Percentiles rank a stretch among this genome's conserved stretches.
Evolutionary conservation across 768 basidiomycete species (phyloP).

Genomic region (Pleurotus platypus): DNA sequence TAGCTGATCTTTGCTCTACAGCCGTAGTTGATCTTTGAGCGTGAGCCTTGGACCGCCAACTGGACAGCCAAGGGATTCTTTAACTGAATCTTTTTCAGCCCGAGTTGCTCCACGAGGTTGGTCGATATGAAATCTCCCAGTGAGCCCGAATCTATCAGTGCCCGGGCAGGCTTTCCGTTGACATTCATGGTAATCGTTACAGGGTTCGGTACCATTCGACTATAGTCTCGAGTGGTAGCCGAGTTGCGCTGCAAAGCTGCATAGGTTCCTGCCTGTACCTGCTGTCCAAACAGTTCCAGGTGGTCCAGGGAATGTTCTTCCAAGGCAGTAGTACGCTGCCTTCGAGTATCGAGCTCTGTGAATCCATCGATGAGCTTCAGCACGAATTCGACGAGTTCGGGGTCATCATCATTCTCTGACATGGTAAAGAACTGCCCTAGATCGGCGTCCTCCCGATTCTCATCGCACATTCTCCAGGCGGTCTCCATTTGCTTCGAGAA

Average conservation of each 20-base stretch:
- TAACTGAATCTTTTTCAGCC: conserved; percentile 18
- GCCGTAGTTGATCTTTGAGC: conserved; percentile 13
- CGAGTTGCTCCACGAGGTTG: conserved; percentile 28
- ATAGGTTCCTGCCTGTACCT: not conserved
- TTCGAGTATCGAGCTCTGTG: too few species aligned
- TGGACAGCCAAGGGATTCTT: conserved; percentile 27
- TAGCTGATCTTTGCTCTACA: conserved; percentile 23
- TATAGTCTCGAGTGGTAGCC: conserved; percentile 6
- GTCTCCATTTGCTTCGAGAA: too few species aligned
- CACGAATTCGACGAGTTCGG: too few species aligned
- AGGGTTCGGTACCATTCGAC: conserved; percentile 21
- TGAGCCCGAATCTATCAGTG: conserved; percentile 18
- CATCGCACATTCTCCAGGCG: too few species aligned
- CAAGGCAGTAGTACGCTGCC: too few species aligned
- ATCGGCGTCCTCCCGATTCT: too few species aligned
- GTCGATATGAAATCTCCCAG: conserved; percentile 13
- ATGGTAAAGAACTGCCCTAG: too few species aligned
- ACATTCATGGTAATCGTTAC: conserved; percentile 24
- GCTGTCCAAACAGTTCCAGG: not conserved
- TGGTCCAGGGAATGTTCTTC: too few species aligned
- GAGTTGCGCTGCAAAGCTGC: conserved; percentile 8
- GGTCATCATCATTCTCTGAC: too few species aligned
- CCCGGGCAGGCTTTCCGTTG: conserved; percentile 24
- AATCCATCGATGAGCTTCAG: too few species aligned
- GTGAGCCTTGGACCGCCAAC: too few species aligned